phyloP scores from a whole-genome alignment of 202 grass and related monocot species.

The Musa balbisiana region DNA sequence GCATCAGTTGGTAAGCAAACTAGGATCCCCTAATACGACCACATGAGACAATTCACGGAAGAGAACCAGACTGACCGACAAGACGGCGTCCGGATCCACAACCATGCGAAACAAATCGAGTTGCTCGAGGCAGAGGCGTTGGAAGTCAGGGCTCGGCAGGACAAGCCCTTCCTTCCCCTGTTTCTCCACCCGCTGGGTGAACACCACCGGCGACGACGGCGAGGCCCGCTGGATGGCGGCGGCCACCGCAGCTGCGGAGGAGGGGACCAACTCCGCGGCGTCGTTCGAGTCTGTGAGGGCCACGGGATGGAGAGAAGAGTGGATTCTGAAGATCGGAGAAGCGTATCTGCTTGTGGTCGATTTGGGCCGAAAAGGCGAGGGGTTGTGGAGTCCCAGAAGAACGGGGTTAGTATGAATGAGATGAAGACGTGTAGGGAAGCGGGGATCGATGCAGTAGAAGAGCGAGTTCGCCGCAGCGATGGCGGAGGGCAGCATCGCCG shows the following conservation, averaged over 20 bases:
- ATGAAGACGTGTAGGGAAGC: background rate
- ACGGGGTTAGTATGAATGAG: background rate
- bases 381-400: background rate
- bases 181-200: constrained; percentile 30
- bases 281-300: constrained; percentile 16
- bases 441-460: background rate
- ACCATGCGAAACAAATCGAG: constrained; percentile 61
- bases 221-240: constrained; percentile 47
- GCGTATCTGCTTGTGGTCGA: background rate
- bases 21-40: no score
- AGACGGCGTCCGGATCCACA: constrained; percentile 34
- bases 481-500: constrained; percentile 3
- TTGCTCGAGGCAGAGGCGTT: constrained; percentile 51
- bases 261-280: constrained; percentile 23
- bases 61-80: constrained; percentile 34
- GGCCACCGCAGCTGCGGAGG: constrained; percentile 50
- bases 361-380: background rate
- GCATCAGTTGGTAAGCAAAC: background rate
- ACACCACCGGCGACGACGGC: constrained; percentile 41
- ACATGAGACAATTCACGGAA: background rate
- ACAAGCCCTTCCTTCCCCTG: constrained; percentile 3
- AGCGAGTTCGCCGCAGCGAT: background rate
- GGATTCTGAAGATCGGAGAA: background rate
- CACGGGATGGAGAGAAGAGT: constrained; percentile 31
- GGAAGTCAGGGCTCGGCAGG: constrained; percentile 60